Base-by-base conservation (phyloP, 257 asterid species). In the Ajuga chamaepitys region DNA sequence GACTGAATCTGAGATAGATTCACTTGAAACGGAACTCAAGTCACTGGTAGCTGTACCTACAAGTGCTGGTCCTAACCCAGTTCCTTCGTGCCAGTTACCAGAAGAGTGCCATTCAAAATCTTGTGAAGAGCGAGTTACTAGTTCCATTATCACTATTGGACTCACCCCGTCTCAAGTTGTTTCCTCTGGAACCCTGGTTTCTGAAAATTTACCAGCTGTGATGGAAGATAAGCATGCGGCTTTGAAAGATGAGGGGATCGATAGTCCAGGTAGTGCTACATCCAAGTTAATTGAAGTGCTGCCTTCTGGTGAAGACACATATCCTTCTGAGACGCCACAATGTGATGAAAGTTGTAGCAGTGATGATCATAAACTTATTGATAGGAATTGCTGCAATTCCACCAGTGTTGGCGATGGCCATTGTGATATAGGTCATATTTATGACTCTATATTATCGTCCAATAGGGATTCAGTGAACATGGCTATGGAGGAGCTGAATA, bases 1-100 rank as follows among this genome's bases (percentile, higher is more conserved):
- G 73, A 88, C 95, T 20, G 98, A 88, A 79, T 73, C 88, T 30
- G 96, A 88, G 79, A 83, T 91, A 75, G 99, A 95, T 79, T 77
- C 75, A 54, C 95, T 94, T 70, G 99, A 94, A 77, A 84, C 86
- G 58, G 88, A 88, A 74, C 83, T 86, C 73, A 94, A 79, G 73
- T 77, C 80, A 47, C 67, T 86, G 78, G 53, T 30, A 28, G 66
- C 86, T 53, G 81, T 64, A 71, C 70, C 79, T 48, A 71, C 70
- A 62, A 62, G 59, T 58, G 54, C 63, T 68, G 57, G 64, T 35
- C 74, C 67, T 69, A 70, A 12, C 72, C 79, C 81, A 60, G 71
- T 81, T 75, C 65, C 71, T 44, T 75, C 94, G 47, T 67, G 79
- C 66, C 77, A 79, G 71, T 75, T 77, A 55, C 81, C 73, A 20